These are phyloP conservation scores for Ilex aquifolium DNA, from an alignment of 257 asterid genomes.

Conservation along the genomic window DNA sequence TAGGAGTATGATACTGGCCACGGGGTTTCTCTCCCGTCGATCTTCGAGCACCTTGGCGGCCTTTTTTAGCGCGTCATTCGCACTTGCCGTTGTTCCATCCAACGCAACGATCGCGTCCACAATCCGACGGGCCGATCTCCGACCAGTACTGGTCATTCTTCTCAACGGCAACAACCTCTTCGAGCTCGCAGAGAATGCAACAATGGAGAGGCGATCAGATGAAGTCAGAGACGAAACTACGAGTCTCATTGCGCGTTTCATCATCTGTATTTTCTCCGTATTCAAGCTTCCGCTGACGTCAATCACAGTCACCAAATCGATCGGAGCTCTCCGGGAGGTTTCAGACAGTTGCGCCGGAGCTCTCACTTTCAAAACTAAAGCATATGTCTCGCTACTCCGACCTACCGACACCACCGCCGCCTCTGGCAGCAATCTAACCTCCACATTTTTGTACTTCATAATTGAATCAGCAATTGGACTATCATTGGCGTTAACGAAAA, in stretches of 20 bases:
- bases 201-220: conserved; percentile 81
- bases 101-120: conserved; percentile 64
- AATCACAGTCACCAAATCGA: conserved; percentile 77
- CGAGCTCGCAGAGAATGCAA: conserved; percentile 82
- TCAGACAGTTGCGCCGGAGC: conserved; percentile 46
- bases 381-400: conserved; percentile 57
- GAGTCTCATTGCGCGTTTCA: conserved; percentile 62
- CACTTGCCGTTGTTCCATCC: conserved; percentile 53
- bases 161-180: conserved; percentile 78
- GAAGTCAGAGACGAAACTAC: conserved; percentile 75
- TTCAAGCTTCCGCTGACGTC: conserved; percentile 63
- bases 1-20: conserved; percentile 58
- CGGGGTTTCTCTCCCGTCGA: conserved; percentile 77
- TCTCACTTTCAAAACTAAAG: conserved; percentile 56
- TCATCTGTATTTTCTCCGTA: conserved; percentile 52
- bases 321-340: conserved; percentile 47
- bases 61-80: conserved; percentile 72
- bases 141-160: conserved; percentile 69
- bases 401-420: conserved; percentile 72
- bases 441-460: conserved; percentile 23
- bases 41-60: conserved; percentile 93
- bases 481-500: conserved; percentile 24
- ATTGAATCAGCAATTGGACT: conserved; percentile 19
- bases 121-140: conserved; percentile 79
- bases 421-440: conserved; percentile 53